Percentiles rank a stretch among this genome's conserved stretches.
Conservation (phyloP, 352 stramenopile genomes). For the Phytopythium aichiense region DNA sequence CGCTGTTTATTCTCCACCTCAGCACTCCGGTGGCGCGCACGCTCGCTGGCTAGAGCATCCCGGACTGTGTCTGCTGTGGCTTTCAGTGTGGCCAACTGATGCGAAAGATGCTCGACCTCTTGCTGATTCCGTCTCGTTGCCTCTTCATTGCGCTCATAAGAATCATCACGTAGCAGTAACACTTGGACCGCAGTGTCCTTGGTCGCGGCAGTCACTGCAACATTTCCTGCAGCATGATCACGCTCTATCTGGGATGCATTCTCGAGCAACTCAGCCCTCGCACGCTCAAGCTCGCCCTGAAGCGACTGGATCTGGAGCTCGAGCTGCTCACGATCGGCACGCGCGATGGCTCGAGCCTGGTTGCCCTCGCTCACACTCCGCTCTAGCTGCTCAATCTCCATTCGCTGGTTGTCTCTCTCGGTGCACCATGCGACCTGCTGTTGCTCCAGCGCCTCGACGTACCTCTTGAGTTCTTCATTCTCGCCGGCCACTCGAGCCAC, state of each 20-base stretch:
- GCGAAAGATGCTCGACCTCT: not conserved
- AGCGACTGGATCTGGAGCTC: constrained; percentile 14
- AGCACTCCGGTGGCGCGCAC: not conserved
- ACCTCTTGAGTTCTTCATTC: constrained; percentile 17
- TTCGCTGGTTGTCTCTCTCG: constrained; percentile 15
- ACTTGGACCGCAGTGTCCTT: not conserved
- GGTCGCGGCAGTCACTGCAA: not conserved
- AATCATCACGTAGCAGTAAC: not conserved
- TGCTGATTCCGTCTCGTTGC: not conserved
- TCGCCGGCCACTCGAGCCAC: constrained; percentile 9
- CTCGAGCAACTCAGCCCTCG: not conserved
- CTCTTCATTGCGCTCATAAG: not conserved
- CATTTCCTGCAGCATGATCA: not conserved
- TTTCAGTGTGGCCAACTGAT: not conserved
- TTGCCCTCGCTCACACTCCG: constrained; percentile 14
- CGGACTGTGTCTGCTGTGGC: not conserved
- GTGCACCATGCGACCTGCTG: constrained; percentile 23
- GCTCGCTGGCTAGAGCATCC: not conserved
- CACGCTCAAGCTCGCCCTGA: not conserved
- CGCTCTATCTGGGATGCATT: not conserved
- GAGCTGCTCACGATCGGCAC: constrained; percentile 11
- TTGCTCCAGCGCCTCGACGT: constrained; percentile 24
- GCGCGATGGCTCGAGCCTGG: constrained; percentile 11
- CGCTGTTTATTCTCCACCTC: not conserved
- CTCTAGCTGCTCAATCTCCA: constrained; percentile 21